Conservation (phyloP, 495 filamentous ascomycete genomes). For the Penicillium bialowiezense region DNA sequence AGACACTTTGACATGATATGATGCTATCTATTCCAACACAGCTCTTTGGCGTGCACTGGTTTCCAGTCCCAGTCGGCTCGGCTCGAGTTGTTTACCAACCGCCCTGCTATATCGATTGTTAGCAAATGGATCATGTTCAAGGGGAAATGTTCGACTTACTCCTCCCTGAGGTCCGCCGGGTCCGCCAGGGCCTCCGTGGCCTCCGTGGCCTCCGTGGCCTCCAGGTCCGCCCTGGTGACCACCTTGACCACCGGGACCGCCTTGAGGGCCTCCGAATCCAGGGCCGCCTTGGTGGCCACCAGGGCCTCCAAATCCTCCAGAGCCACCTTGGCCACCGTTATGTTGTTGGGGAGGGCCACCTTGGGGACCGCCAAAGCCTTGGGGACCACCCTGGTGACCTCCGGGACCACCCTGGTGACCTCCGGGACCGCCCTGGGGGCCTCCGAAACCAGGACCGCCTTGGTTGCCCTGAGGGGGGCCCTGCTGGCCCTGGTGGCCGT, state of each 20-base stretch:
- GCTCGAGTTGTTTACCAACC: not conserved
- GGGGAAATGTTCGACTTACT: not conserved
- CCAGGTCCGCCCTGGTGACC: not conserved
- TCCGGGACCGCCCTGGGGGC: not conserved
- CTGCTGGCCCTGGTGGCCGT: not conserved
- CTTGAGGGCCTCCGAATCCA: not conserved
- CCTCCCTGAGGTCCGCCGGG: not conserved
- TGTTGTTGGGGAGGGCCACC: not conserved
- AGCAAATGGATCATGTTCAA: not conserved
- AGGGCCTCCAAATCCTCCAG: not conserved
- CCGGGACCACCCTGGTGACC: not conserved
- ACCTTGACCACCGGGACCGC: not conserved
- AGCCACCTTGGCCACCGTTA: not conserved
- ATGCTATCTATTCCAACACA: not conserved
- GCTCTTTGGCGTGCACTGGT: not conserved
- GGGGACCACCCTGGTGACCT: not conserved
- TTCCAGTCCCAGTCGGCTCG: not conserved
- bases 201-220: too few relatives aligned
- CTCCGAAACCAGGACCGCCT: not conserved
- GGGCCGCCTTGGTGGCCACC: not conserved
- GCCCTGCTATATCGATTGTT: not conserved
- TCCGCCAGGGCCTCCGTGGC: too few relatives aligned
- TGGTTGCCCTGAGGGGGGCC: not conserved
- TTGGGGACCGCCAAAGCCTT: not conserved
- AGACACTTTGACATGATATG: slow-evolving; percentile 6